A percentile compares a stretch with the other conserved stretches of the same genome.
Evolutionary conservation across 164 flowering plant genomes (phyloP).

Genomic region (Nymphaea colorata): DNA sequence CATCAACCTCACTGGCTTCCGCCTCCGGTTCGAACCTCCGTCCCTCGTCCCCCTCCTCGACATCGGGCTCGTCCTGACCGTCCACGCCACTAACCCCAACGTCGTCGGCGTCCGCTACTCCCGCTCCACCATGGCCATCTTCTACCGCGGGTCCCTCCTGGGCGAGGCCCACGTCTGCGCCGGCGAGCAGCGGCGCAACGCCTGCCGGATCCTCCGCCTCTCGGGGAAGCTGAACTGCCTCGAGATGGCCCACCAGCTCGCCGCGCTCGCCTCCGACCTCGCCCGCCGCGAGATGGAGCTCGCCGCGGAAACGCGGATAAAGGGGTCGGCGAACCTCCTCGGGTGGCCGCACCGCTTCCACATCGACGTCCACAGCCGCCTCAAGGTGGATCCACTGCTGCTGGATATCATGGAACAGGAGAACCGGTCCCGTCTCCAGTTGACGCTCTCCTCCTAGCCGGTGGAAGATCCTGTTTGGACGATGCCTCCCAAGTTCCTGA

Average conservation of each 20-base stretch:
- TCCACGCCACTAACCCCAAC: slow-evolving; percentile 90
- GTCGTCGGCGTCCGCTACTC: slow-evolving; percentile 52
- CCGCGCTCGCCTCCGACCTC: slow-evolving; percentile 47
- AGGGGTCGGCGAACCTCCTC: slow-evolving; percentile 53
- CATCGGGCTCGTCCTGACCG: slow-evolving; percentile 64
- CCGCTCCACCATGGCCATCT: slow-evolving; percentile 64
- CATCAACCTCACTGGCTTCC: slow-evolving; percentile 51
- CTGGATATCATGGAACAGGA: slow-evolving; percentile 78
- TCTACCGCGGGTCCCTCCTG: slow-evolving; percentile 59
- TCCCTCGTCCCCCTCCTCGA: slow-evolving; percentile 42
- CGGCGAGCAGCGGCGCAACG: slow-evolving; percentile 54
- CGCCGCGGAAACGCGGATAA: slow-evolving; percentile 58
- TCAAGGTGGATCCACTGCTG: slow-evolving; percentile 65
- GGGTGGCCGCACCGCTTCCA: slow-evolving; percentile 67
- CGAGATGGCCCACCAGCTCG: slow-evolving; percentile 45
- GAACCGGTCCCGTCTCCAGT: slow-evolving; percentile 32
- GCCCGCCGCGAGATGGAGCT: slow-evolving; percentile 64
- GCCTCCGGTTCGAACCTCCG: slow-evolving; percentile 21
- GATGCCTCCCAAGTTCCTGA: neutral
- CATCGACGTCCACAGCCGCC: slow-evolving; percentile 62
- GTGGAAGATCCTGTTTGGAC: neutral
- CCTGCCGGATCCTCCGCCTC: slow-evolving; percentile 51
- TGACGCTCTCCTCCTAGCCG: slow-evolving; percentile 8
- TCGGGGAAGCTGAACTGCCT: slow-evolving; percentile 58
- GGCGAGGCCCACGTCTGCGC: slow-evolving; percentile 61